Conservation (phyloP, 192 early-diverging fungal species). For the Irineochytrium annulatum region DNA sequence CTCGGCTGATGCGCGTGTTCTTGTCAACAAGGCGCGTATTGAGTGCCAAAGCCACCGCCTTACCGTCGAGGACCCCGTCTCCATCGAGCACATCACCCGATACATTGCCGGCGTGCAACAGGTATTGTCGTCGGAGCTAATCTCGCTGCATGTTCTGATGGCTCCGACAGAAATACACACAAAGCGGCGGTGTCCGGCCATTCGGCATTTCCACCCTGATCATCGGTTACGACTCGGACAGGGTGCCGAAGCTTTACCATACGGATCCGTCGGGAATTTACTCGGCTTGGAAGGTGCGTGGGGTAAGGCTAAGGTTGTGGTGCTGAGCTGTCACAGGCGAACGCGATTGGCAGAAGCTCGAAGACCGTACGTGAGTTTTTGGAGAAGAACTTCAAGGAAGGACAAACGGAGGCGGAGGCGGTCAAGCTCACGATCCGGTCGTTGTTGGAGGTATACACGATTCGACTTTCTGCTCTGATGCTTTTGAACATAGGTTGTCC, state of each 20-base stretch:
- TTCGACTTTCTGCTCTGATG: background rate
- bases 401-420: conserved; percentile 71
- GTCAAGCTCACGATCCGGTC: conserved; percentile 90
- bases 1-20: conserved; percentile 90
- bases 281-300: conserved; percentile 86
- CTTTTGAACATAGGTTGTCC: conserved; percentile 68
- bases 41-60: conserved; percentile 97
- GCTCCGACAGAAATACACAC: conserved; percentile 83
- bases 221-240: conserved; percentile 88
- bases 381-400: conserved; percentile 94
- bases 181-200: conserved; percentile 95
- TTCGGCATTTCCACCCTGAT: conserved; percentile 97
- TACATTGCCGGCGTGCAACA: conserved; percentile 96
- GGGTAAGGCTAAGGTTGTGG: background rate
- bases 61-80: conserved; percentile 94
- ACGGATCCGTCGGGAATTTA: conserved; percentile 99
- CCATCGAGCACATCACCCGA: conserved; percentile 95
- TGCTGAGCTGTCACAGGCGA: conserved; percentile 55
- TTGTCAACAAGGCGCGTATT: conserved; percentile 93
- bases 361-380: conserved; percentile 98
- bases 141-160: background rate
- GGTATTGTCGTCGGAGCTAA: conserved; percentile 42
- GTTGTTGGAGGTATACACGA: conserved; percentile 71
- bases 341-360: conserved; percentile 91
- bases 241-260: conserved; percentile 88